These are phyloP conservation scores for Spirogloea muscicola DNA, from an alignment of 139 green algal species.

Conservation along the genomic window DNA sequence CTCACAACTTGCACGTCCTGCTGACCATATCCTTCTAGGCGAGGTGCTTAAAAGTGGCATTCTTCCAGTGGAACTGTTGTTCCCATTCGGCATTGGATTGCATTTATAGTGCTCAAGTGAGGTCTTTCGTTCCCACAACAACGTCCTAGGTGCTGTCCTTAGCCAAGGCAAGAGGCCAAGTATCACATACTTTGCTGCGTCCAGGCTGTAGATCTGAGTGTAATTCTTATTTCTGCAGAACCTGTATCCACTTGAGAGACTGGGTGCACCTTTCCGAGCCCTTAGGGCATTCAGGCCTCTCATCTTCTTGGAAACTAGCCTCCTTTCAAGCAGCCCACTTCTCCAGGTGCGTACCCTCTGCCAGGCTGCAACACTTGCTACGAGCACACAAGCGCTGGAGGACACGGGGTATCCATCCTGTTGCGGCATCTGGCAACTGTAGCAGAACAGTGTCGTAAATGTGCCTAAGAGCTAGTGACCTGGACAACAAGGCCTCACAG, in stretches of 20 bases:
- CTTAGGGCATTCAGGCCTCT: constrained; percentile 69
- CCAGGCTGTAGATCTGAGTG: no score
- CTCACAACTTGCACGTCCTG: background rate
- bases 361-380: no score
- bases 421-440: background rate
- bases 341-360: constrained; percentile 43
- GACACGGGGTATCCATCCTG: background rate
- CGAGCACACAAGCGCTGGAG: background rate
- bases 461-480: background rate
- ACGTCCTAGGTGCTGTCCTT: no score
- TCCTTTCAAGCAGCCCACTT: constrained; percentile 39
- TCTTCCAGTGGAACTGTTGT: no score
- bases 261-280: constrained; percentile 60
- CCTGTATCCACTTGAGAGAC: constrained; percentile 67
- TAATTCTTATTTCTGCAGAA: constrained; percentile 41
- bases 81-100: no score
- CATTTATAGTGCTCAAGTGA: no score
- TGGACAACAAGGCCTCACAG: background rate
- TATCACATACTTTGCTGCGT: no score
- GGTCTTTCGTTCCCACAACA: no score
- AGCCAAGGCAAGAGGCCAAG: no score
- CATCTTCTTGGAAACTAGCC: constrained; percentile 54
- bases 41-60: background rate
- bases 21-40: background rate
- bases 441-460: background rate